Base-by-base conservation (phyloP, 1,284 basidiomycete genomes). In the Irpex sp. region DNA sequence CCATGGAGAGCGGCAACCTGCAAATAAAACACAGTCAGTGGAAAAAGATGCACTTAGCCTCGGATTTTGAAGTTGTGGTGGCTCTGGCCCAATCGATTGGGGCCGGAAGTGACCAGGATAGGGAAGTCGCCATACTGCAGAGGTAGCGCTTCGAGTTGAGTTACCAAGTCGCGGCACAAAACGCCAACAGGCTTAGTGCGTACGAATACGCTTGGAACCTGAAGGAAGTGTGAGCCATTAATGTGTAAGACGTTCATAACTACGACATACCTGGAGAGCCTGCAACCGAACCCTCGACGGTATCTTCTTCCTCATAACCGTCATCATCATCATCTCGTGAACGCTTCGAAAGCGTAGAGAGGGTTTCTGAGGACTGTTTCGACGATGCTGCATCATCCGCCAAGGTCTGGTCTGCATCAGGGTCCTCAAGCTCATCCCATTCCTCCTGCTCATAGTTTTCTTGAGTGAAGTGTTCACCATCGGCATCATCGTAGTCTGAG, bases 341-440 rank as follows among this genome's bases (percentile, higher is more conserved):
- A 21, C 64, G 64, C 44, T 65, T 65, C 13, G 64, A 63, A 2
- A 55, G 49, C 2, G 62, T 61, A 15, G 64, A 65, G n/a, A 65
- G 36, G 9, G 64, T 65, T 13, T 60, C 59, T n/a, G 64, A 65
- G 8, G 64, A 65, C 13, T 47, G 13, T 36, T 63, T 65, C 9
- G 64, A 65, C 13, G 37, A 54, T 38, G 55, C 40, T 15, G 40
- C 38, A 26, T 59, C 56, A 54, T 61, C 57, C 17, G 40, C 19
- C 38, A 49, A 44, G 47, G 37, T 34, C 36, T 55, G 15, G 44
- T 60, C 34, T 17, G 47, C 15, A 2, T 60, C 59, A 4, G 47
- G 56, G n/a, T 64, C 60, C 15, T 65, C 61, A 19, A 58, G 51
- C 34, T 61, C 63, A 19, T 60, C 64, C 60, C 60, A 65, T 7